phyloP scores from a whole-genome alignment of 129 eudicot genomes.

The Solidago caesia region DNA sequence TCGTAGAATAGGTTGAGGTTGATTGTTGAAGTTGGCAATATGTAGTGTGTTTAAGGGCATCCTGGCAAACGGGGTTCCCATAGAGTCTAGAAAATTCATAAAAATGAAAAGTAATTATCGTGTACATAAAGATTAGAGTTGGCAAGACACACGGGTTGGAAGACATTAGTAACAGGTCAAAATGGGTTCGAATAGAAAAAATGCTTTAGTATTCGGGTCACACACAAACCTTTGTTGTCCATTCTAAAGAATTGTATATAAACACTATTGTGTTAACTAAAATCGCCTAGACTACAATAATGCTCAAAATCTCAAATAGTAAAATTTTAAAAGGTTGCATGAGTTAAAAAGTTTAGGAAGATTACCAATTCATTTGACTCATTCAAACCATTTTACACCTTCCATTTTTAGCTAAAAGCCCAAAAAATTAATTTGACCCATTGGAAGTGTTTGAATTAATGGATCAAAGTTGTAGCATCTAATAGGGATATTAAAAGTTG shows the following conservation, averaged over 20 bases:
- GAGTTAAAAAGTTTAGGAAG: background rate
- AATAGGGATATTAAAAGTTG: background rate
- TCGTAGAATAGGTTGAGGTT: conserved; percentile 63
- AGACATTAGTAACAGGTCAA: background rate
- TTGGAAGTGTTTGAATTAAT: background rate
- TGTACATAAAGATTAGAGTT: background rate
- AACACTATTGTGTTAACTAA: too few species aligned
- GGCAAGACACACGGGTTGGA: background rate
- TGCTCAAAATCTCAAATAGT: background rate
- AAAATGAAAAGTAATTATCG: background rate
- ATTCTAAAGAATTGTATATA: too few species aligned
- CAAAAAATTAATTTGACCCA: background rate
- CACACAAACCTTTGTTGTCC: background rate
- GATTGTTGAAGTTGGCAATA: conserved; percentile 72
- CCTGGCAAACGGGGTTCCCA: conserved; percentile 83
- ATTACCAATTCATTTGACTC: background rate
- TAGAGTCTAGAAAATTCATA: conserved; percentile 45
- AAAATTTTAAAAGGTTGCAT: background rate
- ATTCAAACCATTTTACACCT: too few species aligned
- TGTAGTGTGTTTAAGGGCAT: conserved; percentile 43
- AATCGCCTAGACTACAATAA: background rate
- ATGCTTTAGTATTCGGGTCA: background rate
- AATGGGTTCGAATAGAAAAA: background rate
- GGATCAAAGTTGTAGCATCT: background rate
- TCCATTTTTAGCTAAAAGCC: too few species aligned